Conservation (phyloP, 371 early-diverging fungal species). For the Saksenaea vasiformis region DNA sequence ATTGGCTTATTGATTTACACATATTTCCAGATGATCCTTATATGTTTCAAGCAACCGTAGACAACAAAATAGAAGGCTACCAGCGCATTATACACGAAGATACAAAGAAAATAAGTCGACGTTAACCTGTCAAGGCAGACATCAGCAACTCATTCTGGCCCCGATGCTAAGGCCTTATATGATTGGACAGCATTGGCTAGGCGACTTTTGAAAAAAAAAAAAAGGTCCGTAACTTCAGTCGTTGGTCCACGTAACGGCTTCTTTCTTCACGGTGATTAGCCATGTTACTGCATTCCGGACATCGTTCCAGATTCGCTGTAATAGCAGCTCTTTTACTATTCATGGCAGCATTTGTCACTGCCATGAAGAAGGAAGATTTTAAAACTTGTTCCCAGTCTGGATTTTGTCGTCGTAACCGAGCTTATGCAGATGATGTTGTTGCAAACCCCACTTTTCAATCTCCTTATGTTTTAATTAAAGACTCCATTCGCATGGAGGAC, state of each 20-base stretch:
- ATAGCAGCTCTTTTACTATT: conserved; percentile 8
- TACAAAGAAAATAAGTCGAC: no score
- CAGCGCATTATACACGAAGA: no score
- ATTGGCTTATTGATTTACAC: no score
- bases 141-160: no score
- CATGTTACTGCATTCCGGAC: conserved; percentile 3
- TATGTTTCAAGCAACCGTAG: no score
- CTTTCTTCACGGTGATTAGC: neutral
- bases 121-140: neutral
- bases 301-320: neutral
- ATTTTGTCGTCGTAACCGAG: conserved; percentile 91
- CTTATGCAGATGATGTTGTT: conserved; percentile 73
- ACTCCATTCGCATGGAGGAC: conserved; percentile 49
- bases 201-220: neutral
- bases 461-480: conserved; percentile 63
- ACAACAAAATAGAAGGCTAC: no score
- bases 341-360: conserved; percentile 5
- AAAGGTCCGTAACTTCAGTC: neutral
- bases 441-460: conserved; percentile 40
- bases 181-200: neutral
- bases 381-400: conserved; percentile 86
- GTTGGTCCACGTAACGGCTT: neutral
- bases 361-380: conserved; percentile 79
- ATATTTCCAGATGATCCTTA: no score
- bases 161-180: no score